Evolutionary conservation across 805 yeast species (phyloP), one percentile per base, ranked within the genome.

Genomic region (Myxozyma vanderwaltii): DNA sequence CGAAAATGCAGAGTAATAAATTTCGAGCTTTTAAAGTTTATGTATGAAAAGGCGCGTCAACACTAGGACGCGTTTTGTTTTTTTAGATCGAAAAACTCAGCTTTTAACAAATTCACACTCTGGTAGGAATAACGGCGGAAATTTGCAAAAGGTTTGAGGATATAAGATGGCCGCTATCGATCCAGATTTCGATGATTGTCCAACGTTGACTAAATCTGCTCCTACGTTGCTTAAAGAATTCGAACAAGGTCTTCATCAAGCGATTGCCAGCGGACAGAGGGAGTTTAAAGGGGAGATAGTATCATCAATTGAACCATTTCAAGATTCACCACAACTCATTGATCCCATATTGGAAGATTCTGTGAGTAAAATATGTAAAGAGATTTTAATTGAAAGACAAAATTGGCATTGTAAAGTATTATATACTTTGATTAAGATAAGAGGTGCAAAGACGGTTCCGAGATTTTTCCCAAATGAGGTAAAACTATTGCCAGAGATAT

Each of bases 401-500:
- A 23, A 31, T 15, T 59, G 69, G 70, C 61, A 64, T 48, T 64
- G 74, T 3, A 67, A 73, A 35, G 69, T 83, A 0, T 76, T 86
- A 50, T 91, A 90, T 71, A 76, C 75, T 6, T 72, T 90, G 19
- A 74, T 85, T 26, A 89, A 87, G 67, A 79, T 89, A 6, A 74
- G 92, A 41, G 88, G 89, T 0, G 75, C 82, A 63, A 88, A 88
- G 71, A 75, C 79, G 13, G 75, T 87, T 2, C 73, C 82, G n/a
- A 79, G 79, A 58, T 82, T 81, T 71, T 77, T 89, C 51, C 77
- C 85, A 1, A 82, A 86, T 29, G 85, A 87, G 54, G 81, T 87
- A 1, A 73, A 77, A 56, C 67, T 81, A 15, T 70, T 89, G 5
- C 76, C 78, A 0, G 58, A 64, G 2, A 70, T 81, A n/a, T 19